These are phyloP conservation scores for Nigrospora osmanthi DNA, from an alignment of 2,329 filamentous ascomycete species.

Conservation along the genomic window DNA sequence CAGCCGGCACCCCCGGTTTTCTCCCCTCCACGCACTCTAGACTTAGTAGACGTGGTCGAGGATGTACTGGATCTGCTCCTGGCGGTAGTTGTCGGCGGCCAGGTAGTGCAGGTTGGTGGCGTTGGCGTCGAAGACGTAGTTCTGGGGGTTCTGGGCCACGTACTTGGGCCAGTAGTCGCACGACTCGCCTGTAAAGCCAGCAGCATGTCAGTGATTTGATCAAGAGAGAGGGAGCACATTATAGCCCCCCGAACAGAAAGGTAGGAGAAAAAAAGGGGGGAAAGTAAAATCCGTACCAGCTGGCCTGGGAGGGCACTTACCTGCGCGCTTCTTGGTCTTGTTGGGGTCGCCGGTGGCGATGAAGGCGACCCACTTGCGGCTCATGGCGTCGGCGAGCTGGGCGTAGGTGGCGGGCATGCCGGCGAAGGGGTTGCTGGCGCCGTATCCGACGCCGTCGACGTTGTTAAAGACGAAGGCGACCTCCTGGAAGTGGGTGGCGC, in stretches of 20 bases:
- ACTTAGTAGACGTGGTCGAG: slow-evolving; percentile 7
- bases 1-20: too few species aligned
- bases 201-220: background rate
- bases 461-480: slow-evolving; percentile 49
- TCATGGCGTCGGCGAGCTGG: slow-evolving; percentile 37
- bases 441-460: slow-evolving; percentile 35
- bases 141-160: slow-evolving; percentile 26
- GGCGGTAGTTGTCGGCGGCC: slow-evolving; percentile 36
- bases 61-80: slow-evolving; percentile 30
- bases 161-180: slow-evolving; percentile 34
- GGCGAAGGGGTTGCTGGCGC: slow-evolving; percentile 26
- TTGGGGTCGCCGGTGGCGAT: slow-evolving; percentile 37
- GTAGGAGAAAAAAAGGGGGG: background rate
- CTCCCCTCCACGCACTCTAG: too few species aligned
- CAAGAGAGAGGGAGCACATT: too few species aligned
- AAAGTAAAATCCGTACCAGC: background rate
- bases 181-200: background rate
- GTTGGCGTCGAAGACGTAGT: slow-evolving; percentile 43
- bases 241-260: too few species aligned
- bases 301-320: background rate
- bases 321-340: slow-evolving; percentile 3
- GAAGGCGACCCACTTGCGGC: slow-evolving; percentile 43
- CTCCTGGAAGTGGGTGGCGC: slow-evolving; percentile 35
- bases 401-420: slow-evolving; percentile 31
- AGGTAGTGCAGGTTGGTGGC: slow-evolving; percentile 27